A percentile compares a stretch with the other conserved stretches of the same genome.
Conservation (phyloP, 1,284 basidiomycete species). For the Marasmius oreades region DNA sequence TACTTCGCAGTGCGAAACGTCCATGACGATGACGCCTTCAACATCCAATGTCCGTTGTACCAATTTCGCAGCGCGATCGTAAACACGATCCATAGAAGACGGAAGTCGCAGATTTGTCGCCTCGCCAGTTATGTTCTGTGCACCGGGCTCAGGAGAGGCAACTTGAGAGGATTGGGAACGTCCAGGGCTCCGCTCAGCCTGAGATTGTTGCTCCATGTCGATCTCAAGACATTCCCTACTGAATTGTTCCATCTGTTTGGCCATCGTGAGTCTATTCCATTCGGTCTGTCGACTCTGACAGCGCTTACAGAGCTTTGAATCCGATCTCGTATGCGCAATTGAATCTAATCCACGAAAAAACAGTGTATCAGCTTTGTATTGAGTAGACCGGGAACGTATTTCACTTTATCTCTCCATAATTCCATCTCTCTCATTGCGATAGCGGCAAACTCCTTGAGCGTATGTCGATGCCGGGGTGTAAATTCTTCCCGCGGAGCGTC, state of each 20-base stretch:
- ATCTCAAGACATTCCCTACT: slow-evolving; percentile 93
- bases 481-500: slow-evolving; percentile 84
- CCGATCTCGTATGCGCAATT: slow-evolving; percentile 84
- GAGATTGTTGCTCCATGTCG: slow-evolving; percentile 49
- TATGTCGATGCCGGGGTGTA: slow-evolving; percentile 85
- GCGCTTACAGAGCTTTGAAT: slow-evolving; percentile 80
- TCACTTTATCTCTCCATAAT: slow-evolving; percentile 87
- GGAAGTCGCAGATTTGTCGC: slow-evolving; percentile 29
- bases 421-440: slow-evolving; percentile 97
- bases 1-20: slow-evolving; percentile 89
- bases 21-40: slow-evolving; percentile 89
- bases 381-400: slow-evolving; percentile 4
- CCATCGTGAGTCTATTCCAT: slow-evolving; percentile 4
- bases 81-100: slow-evolving; percentile 82
- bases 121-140: not conserved
- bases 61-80: slow-evolving; percentile 82
- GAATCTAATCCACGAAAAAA: slow-evolving; percentile 51
- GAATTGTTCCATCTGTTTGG: slow-evolving; percentile 83
- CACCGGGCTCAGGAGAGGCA: slow-evolving; percentile 8
- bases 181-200: not conserved
- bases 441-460: slow-evolving; percentile 92
- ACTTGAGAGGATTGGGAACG: slow-evolving; percentile 8
- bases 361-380: not conserved
- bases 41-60: slow-evolving; percentile 89
- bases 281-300: not conserved